Base-by-base conservation (phyloP, 1,284 basidiomycete genomes). In the Golubevia pallescens region DNA sequence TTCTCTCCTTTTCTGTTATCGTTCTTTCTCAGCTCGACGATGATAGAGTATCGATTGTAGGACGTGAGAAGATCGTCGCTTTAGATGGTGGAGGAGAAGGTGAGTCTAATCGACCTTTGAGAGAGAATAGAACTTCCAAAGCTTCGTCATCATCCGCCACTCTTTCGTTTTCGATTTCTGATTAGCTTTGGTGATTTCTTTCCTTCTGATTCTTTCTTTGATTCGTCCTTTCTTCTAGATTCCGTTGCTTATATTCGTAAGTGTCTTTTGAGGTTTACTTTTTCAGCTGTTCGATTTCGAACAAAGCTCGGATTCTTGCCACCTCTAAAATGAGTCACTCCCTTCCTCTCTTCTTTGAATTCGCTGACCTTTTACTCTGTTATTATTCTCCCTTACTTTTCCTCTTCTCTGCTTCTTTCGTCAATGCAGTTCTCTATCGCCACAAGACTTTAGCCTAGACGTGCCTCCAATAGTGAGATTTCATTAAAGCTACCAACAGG, bases 21-120 rank as follows among this genome's bases (percentile, higher is more conserved):
- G 16, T 53, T 16, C 54, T 56, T 4, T 4, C 10, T 3, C 73
- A 77, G 68, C 82, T 85, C 53, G 77, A 85, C 66, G 82, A 85
- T 61, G 82, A 85, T 23, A 78, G 73, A 42, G 82, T 82, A 6
- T 62, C 62, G n/a, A 53, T 75, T 1, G 80, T 85, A 1, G 48
- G 64, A 2, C 54, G 70, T 23, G 82, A 85, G 28, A 85, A 84
- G 69, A 81, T 85, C 63, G 48, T 52, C 24, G 63, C 68, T 4
- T 64, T 85, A 14, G 77, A 82, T 32, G 82, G 82, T 3, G 82
- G 82, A 2, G 82, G 82, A 16, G 81, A 85, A 61, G 65, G 58
- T 51, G 28, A 61, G 60, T 28, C 13, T 19, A 2, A 34, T 23
- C 2, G 60, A 51, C 6, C 55, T 57, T 7, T 7, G 7, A 20